Evolutionary conservation across 2,329 filamentous ascomycete genomes (phyloP).

Genomic region (Aspergillus sojae): DNA sequence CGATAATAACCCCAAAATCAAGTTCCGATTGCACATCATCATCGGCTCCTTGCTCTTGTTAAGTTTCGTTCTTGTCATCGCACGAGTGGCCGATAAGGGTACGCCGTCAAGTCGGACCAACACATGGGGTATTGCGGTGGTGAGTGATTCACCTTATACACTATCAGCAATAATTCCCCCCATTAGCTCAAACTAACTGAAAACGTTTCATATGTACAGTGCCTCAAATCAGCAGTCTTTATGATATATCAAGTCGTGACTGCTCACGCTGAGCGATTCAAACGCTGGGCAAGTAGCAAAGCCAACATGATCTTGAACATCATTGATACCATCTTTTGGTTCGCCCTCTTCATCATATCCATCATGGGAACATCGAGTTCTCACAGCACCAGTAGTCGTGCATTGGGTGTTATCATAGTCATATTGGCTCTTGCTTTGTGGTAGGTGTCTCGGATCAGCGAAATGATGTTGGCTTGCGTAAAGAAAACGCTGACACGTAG

Average conservation of each 20-base stretch:
- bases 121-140: slow-evolving; percentile 27
- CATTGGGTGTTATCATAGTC: slow-evolving; percentile 23
- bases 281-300: slow-evolving; percentile 26
- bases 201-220: background rate
- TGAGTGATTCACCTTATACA: background rate
- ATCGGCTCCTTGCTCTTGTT: slow-evolving; percentile 13
- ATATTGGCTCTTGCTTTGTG: slow-evolving; percentile 18
- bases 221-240: slow-evolving; percentile 28
- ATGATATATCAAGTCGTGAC: slow-evolving; percentile 26
- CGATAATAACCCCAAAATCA: slow-evolving; percentile 9
- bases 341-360: slow-evolving; percentile 27
- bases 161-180: no score
- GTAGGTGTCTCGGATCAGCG: slow-evolving; percentile 9
- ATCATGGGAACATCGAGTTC: slow-evolving; percentile 20
- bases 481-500: background rate
- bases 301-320: slow-evolving; percentile 25
- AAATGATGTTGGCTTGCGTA: background rate
- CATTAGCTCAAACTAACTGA: no score
- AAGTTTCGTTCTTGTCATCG: slow-evolving; percentile 24
- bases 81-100: slow-evolving; percentile 22
- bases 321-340: slow-evolving; percentile 30
- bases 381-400: slow-evolving; percentile 18
- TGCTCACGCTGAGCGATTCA: slow-evolving; percentile 18
- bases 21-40: slow-evolving; percentile 17
- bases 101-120: slow-evolving; percentile 20